A percentile compares a stretch with the other conserved stretches of the same genome.
These are phyloP conservation scores for Letharia lupina DNA, from an alignment of 495 filamentous ascomycete genomes.

Conservation along the genomic window DNA sequence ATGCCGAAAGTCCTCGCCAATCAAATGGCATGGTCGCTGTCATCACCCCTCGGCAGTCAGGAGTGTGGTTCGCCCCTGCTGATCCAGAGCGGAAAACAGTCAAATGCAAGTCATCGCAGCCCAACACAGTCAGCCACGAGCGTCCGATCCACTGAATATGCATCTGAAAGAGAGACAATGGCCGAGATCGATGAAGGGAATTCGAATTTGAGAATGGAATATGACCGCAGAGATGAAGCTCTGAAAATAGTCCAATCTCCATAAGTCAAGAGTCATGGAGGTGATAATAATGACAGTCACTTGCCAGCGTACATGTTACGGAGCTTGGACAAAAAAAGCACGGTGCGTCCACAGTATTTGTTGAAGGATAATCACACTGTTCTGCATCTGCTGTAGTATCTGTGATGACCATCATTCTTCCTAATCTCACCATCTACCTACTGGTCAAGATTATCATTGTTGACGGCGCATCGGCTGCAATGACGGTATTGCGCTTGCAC, in stretches of 20 bases:
- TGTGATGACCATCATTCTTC: neutral
- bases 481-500: constrained; percentile 20
- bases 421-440: neutral
- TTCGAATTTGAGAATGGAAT: neutral
- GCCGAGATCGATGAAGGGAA: neutral
- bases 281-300: neutral
- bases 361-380: neutral
- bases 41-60: neutral
- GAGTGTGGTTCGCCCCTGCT: neutral
- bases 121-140: neutral
- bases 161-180: too few species aligned
- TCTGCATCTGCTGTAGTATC: neutral
- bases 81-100: neutral
- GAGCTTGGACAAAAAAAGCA: neutral
- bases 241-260: neutral
- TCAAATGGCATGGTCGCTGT: neutral
- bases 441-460: neutral
- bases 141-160: neutral
- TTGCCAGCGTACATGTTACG: neutral
- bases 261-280: neutral
- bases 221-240: neutral
- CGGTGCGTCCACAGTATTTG: neutral
- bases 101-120: neutral
- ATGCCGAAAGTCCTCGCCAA: neutral
- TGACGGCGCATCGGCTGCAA: constrained; percentile 19